Percentiles rank a stretch among this genome's conserved stretches.
Conservation (phyloP, 257 asterid genomes). For the Nicotiana knightiana region DNA sequence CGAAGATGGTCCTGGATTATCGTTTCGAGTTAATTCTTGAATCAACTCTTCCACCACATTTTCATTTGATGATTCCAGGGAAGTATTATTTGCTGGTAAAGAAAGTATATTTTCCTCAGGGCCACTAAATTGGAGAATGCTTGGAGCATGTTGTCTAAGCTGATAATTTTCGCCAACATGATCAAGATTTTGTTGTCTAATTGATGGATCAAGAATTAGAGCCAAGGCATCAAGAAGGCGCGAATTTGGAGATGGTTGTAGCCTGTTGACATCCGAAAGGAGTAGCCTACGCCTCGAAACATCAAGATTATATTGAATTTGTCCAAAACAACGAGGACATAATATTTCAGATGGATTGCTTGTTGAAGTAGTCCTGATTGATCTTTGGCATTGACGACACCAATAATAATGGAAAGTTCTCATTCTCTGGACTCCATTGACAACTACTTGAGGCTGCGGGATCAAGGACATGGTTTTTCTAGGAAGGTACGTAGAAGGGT, state of each 20-base stretch:
- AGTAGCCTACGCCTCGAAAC: slow-evolving; percentile 44
- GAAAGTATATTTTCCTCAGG: slow-evolving; percentile 24
- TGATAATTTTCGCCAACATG: background rate
- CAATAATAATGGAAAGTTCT: slow-evolving; percentile 72
- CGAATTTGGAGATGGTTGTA: slow-evolving; percentile 33
- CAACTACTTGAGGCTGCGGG: slow-evolving; percentile 24
- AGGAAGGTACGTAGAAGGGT: background rate
- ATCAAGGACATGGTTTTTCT: slow-evolving; percentile 29
- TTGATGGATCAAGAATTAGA: slow-evolving; percentile 35
- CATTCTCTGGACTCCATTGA: slow-evolving; percentile 48
- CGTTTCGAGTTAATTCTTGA: slow-evolving; percentile 34
- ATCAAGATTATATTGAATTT: slow-evolving; percentile 47
- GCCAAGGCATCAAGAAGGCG: slow-evolving; percentile 43
- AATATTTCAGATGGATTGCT: slow-evolving; percentile 44
- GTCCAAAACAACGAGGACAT: slow-evolving; percentile 61
- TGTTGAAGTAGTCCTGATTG: slow-evolving; percentile 56
- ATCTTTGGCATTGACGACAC: slow-evolving; percentile 62
- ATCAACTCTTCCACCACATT: slow-evolving; percentile 17
- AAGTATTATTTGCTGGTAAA: background rate
- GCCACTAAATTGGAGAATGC: slow-evolving; percentile 47
- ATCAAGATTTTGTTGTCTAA: background rate
- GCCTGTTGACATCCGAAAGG: slow-evolving; percentile 10
- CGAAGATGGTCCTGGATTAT: slow-evolving; percentile 32
- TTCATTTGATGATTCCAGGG: background rate
- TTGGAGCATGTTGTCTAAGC: slow-evolving; percentile 24